Evolutionary conservation across 2,329 filamentous ascomycete genomes (phyloP), one percentile per base, ranked within the genome.

Genomic region (Thielaviopsis euricoi): DNA sequence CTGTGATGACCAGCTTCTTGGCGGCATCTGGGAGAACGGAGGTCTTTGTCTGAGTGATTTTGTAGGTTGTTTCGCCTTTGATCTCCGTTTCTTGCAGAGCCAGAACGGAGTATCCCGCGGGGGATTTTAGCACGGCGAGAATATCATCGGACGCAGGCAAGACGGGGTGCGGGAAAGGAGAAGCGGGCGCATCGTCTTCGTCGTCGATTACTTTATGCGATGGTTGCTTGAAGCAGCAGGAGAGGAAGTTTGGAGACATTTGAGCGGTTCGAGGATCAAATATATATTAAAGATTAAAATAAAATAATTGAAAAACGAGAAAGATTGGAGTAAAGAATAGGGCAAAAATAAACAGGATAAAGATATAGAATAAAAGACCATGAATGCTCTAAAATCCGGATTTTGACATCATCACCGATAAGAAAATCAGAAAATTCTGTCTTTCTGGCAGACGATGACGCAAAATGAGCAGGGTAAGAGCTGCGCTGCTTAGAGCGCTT

Each of bases 11-110:
- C 13, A 61, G 53, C 17, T 62, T 61, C 37, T 61, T 60, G 19
- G 67, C 64, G 49, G 70, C 64, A 2, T 62, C 56, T 23, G 71
- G 68, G 19, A 67, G 58, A 52, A 57, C 57, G 19, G 62, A 23
- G 9, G 68, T 61, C n/a, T 65, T 10, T 12, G 52, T 53, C 13
- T 48, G 46, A 5, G 53, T 56, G 43, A 61, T 23, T 19, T 52
- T 40, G 43, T 56, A 63, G 3, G 56, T 55, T 6, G 54, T 37
- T 57, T 58, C n/a, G 61, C 55, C 10, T 66, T 54, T 51, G 17
- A 55, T 54, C 10, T 56, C 56, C 26, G 54, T 33, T 25, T 61
- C 58, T 7, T 25, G 21, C 3, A 59, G 52, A 9, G 29, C 40
- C 19, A 51, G 17, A n/a, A 43, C 37, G 17, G 37, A 43, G 37